Evolutionary conservation across 176 grass and related monocot species (phyloP), one percentile per base, ranked within the genome.

Genomic region (Oryza glumipatula): DNA sequence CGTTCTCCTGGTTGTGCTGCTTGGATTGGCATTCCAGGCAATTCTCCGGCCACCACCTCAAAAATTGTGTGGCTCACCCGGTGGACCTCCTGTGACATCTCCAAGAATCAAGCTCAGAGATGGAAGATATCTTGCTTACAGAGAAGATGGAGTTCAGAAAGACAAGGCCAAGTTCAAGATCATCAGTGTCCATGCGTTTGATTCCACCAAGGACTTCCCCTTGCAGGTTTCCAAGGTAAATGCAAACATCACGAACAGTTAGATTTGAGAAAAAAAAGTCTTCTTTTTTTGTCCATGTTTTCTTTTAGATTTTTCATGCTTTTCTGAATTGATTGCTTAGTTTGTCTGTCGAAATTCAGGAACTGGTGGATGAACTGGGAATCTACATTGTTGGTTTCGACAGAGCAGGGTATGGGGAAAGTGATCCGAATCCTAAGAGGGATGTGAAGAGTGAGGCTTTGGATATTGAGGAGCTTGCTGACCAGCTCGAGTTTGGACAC

Each of bases 311-410:
- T 58, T 21, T 77, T 51, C 28, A n/a, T 88, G 70, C 63, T 51
- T 38, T 71, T 21, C 38, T 65, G 70, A 38, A 17, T 19, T 82
- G 52, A 24, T 28, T 74, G 70, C 47, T 80, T 39, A 39, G 5
- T 39, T 52, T 72, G 38, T 82, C 58, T 61, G 58, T 36, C 44
- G 65, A 47, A 33, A 78, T 80, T 68, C 90, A 97, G 94, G 90
- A 92, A 74, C 82, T 97, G 9, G 72, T 87, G 67, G 90, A 94
- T 78, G 94, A 90, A 79, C 47, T 97, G 54, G 85, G 85, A 47
- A 88, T 94, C 76, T 97, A 97, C 83, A 74, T 94, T 61, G 41
- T 97, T 68, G 91, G 87, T 68, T 97, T 88, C 47, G 94, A 97
- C 56, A 89, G 94, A 82, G 85, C 92, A 44, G 92, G 94, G 36